A percentile compares a stretch with the other conserved stretches of the same genome.
phyloP scores from a whole-genome alignment of 2,329 filamentous ascomycete species.

The Periconia sp. region DNA sequence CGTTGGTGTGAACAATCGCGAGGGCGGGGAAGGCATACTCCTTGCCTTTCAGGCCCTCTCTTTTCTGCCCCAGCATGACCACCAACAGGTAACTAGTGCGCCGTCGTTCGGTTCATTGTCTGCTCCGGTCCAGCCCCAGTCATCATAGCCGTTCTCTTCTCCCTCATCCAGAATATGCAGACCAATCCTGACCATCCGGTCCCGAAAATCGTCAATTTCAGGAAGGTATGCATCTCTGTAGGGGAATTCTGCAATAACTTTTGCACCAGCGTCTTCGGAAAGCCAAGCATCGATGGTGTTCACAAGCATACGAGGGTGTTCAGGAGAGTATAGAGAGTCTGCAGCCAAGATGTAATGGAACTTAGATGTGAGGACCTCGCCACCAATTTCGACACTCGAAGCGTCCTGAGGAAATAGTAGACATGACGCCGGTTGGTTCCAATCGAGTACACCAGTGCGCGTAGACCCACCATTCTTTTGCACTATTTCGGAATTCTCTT shows the following conservation, averaged over 20 bases:
- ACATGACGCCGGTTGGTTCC: constrained; percentile 66
- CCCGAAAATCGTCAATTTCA: constrained; percentile 68
- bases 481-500: constrained; percentile 66
- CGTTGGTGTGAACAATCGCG: too few species aligned
- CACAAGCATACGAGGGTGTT: constrained; percentile 78
- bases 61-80: constrained; percentile 63
- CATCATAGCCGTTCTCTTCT: constrained; percentile 70
- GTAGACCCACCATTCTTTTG: constrained; percentile 62
- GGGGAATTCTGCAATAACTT: constrained; percentile 81
- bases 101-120: constrained; percentile 56
- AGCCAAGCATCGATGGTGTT: constrained; percentile 74
- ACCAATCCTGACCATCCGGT: constrained; percentile 63
- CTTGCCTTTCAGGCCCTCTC: neutral
- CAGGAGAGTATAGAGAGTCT: constrained; percentile 85
- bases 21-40: constrained; percentile 15
- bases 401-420: constrained; percentile 17
- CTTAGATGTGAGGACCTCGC: constrained; percentile 20
- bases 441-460: constrained; percentile 73
- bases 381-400: constrained; percentile 7
- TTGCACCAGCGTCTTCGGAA: constrained; percentile 59
- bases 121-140: constrained; percentile 64
- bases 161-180: constrained; percentile 65
- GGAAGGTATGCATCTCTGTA: constrained; percentile 72
- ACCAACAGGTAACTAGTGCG: constrained; percentile 69
- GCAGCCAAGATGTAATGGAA: constrained; percentile 76